Evolutionary conservation across 257 asterid species (phyloP).

Genomic region (Solanum gracilifrons): DNA sequence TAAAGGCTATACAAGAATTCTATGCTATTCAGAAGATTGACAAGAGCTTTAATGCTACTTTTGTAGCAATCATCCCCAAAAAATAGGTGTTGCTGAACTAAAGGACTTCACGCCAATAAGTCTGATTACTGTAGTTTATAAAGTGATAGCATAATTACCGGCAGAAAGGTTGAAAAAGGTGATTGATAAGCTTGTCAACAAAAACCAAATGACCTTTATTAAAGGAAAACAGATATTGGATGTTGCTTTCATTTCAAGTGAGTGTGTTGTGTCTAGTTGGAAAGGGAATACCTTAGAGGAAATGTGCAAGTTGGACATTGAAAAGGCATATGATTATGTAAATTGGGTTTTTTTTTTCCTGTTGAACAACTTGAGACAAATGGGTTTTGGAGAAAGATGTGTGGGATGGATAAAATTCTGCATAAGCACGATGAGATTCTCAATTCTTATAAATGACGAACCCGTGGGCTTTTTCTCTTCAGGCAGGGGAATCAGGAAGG

Average conservation of each 20-base stretch:
- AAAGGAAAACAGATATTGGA: neutral
- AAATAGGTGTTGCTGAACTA: neutral
- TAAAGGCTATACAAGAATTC: neutral
- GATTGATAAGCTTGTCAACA: neutral
- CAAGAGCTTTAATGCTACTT: neutral
- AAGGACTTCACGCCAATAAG: neutral
- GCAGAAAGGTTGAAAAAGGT: neutral
- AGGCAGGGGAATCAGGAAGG: neutral
- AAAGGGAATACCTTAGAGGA: neutral
- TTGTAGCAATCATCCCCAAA: neutral
- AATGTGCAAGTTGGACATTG: neutral
- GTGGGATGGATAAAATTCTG: neutral
- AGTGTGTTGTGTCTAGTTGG: neutral
- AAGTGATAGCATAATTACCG: neutral
- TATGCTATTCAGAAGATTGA: neutral
- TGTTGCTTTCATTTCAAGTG: neutral
- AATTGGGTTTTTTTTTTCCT: neutral
- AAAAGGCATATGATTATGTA: neutral
- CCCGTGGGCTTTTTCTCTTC: neutral
- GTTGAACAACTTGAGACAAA: neutral
- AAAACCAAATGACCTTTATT: neutral
- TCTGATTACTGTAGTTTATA: neutral
- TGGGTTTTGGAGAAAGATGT: neutral
- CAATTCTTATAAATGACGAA: neutral
- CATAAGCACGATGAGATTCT: neutral